These are phyloP conservation scores for Acanthamoeba quina DNA, from an alignment of 208 protist species.

Conservation along the genomic window DNA sequence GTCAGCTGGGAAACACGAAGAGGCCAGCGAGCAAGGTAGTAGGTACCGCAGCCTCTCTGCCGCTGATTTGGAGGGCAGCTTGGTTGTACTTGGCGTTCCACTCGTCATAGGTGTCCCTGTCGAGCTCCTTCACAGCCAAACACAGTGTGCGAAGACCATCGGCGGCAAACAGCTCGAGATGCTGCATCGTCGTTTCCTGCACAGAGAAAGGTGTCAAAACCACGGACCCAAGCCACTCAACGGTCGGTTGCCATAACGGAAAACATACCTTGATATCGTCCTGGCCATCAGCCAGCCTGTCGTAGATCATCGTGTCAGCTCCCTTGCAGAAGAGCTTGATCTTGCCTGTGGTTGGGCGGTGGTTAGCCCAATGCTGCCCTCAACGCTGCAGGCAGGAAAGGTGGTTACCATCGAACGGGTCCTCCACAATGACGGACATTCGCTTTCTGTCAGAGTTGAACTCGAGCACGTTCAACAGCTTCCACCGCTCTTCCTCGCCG, in stretches of 20 bases:
- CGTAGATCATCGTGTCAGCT: slow-evolving; percentile 84
- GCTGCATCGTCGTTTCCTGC: slow-evolving; percentile 19
- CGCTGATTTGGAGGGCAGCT: slow-evolving; percentile 51
- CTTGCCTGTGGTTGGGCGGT: slow-evolving; percentile 61
- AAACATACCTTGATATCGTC: slow-evolving; percentile 57
- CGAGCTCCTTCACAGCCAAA: slow-evolving; percentile 73
- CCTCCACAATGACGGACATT: slow-evolving; percentile 84
- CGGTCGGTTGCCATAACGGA: slow-evolving; percentile 15
- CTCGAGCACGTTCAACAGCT: slow-evolving; percentile 86
- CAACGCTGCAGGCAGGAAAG: background rate
- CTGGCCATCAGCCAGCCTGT: slow-evolving; percentile 55
- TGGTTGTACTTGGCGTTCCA: slow-evolving; percentile 73
- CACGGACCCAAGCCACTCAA: background rate
- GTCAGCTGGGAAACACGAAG: background rate
- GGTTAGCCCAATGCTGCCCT: background rate
- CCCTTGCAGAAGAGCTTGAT: slow-evolving; percentile 86
- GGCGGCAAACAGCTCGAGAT: slow-evolving; percentile 81
- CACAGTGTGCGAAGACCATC: slow-evolving; percentile 84
- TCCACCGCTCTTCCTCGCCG: slow-evolving; percentile 73
- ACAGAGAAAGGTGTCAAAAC: background rate
- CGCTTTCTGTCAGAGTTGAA: slow-evolving; percentile 89
- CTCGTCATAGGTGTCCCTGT: slow-evolving; percentile 73
- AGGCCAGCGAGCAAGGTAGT: background rate
- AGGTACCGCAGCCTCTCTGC: slow-evolving; percentile 66
- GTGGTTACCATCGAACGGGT: slow-evolving; percentile 40